A percentile compares a stretch with the other conserved stretches of the same genome.
Evolutionary conservation across 495 filamentous ascomycete species (phyloP).

Genomic region (Neurospora terricola): DNA sequence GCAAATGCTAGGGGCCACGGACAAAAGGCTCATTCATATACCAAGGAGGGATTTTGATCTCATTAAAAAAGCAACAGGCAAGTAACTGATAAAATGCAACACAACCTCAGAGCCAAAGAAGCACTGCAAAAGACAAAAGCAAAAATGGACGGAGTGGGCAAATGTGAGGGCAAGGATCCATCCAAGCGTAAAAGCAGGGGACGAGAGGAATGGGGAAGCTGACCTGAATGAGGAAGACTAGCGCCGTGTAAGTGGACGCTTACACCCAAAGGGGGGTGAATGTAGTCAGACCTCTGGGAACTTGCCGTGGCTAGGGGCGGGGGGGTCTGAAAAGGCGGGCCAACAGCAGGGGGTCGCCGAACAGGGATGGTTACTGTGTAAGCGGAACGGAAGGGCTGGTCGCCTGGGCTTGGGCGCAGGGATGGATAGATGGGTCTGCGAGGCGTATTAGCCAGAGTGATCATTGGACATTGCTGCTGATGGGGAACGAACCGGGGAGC

Average conservation of each 20-base stretch:
- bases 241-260: slow-evolving; percentile 12
- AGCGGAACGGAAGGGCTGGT: slow-evolving; percentile 4
- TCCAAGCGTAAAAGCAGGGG: neutral
- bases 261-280: neutral
- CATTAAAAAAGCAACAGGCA: neutral
- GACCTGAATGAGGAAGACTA: slow-evolving; percentile 6
- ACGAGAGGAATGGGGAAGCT: slow-evolving; percentile 2
- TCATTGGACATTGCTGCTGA: slow-evolving; percentile 17
- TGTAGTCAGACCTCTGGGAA: neutral
- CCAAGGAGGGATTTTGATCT: neutral
- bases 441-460: slow-evolving; percentile 15
- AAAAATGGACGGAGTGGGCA: slow-evolving; percentile 8
- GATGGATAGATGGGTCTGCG: slow-evolving; percentile 14
- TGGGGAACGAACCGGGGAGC: slow-evolving; percentile 9
- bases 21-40: neutral
- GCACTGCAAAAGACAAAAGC: slow-evolving; percentile 8
- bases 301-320: neutral
- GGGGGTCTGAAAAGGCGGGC: neutral
- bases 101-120: neutral
- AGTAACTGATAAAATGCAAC: neutral
- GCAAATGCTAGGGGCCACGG: neutral
- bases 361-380: neutral
- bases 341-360: neutral
- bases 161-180: slow-evolving; percentile 2
- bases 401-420: slow-evolving; percentile 8